Percentiles rank a stretch among this genome's conserved stretches.
phyloP scores from a whole-genome alignment of 371 early-diverging fungal genomes.

The Mortierella sp. region DNA sequence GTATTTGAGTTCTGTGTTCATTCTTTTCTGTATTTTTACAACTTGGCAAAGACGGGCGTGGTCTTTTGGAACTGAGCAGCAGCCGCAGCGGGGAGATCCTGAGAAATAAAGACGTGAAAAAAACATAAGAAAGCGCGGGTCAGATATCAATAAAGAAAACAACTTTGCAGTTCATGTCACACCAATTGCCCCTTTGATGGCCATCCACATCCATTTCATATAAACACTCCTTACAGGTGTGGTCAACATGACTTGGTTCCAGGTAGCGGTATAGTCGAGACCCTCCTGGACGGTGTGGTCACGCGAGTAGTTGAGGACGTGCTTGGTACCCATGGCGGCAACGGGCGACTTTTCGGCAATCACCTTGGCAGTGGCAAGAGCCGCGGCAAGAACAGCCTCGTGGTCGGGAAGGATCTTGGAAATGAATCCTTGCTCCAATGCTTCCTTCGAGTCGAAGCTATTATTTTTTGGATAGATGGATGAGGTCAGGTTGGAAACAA shows the following conservation, averaged over 20 bases:
- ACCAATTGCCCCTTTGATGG: background rate
- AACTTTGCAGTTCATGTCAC: background rate
- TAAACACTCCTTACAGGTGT: slow-evolving; percentile 69
- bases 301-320: slow-evolving; percentile 88
- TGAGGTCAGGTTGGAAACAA: background rate
- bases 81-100: slow-evolving; percentile 57
- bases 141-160: background rate
- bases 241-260: slow-evolving; percentile 90
- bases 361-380: slow-evolving; percentile 76
- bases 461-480: background rate
- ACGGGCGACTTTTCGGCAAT: slow-evolving; percentile 95
- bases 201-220: background rate
- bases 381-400: slow-evolving; percentile 72
- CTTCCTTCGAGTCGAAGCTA: slow-evolving; percentile 84
- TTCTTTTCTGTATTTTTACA: slow-evolving; percentile 23
- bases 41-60: slow-evolving; percentile 57
- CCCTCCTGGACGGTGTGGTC: slow-evolving; percentile 94
- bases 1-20: background rate
- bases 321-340: slow-evolving; percentile 91
- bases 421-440: slow-evolving; percentile 85
- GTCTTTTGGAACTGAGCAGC: slow-evolving; percentile 51
- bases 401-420: slow-evolving; percentile 73
- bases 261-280: slow-evolving; percentile 88
- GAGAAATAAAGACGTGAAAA: background rate
- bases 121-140: background rate